Conservation (phyloP, 345 rosid species). For the Gossypium longicalyx region DNA sequence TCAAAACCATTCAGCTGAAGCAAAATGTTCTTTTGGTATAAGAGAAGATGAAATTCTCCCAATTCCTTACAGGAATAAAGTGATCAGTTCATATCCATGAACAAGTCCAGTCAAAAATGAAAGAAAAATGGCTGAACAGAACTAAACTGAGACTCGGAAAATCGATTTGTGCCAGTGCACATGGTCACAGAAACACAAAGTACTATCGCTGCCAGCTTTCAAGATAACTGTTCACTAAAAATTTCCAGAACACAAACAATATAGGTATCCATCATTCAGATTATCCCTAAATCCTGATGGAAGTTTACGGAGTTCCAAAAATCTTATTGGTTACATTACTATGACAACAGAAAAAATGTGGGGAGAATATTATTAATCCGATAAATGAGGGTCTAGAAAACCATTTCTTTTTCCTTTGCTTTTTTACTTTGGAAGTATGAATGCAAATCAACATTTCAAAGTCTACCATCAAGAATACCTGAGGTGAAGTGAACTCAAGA, state of each 20-base stretch:
- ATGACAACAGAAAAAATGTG: not conserved
- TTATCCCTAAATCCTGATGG: not conserved
- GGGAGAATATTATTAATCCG: not conserved
- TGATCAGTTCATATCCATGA: not conserved
- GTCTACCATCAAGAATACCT: slow-evolving; percentile 42
- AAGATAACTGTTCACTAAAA: not conserved
- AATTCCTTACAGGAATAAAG: not conserved
- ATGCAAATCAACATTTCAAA: slow-evolving; percentile 6
- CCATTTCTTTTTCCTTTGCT: not conserved
- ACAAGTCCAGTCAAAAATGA: not conserved
- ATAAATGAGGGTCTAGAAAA: not conserved
- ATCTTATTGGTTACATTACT: not conserved
- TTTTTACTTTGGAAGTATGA: slow-evolving; percentile 12
- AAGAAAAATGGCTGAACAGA: slow-evolving; percentile 5
- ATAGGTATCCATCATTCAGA: not conserved
- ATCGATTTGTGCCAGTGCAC: not conserved
- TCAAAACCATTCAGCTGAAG: slow-evolving; percentile 3
- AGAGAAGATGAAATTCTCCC: not conserved
- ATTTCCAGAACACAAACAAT: not conserved
- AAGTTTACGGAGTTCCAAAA: not conserved
- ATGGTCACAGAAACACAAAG: not conserved
- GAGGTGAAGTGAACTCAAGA: slow-evolving; percentile 35
- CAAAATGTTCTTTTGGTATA: slow-evolving; percentile 3
- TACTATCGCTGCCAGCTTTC: not conserved
- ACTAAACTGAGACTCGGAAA: not conserved